These are phyloP conservation scores for Aspergillus sp. DNA, from an alignment of 2,329 filamentous ascomycete species.

Conservation along the genomic window DNA sequence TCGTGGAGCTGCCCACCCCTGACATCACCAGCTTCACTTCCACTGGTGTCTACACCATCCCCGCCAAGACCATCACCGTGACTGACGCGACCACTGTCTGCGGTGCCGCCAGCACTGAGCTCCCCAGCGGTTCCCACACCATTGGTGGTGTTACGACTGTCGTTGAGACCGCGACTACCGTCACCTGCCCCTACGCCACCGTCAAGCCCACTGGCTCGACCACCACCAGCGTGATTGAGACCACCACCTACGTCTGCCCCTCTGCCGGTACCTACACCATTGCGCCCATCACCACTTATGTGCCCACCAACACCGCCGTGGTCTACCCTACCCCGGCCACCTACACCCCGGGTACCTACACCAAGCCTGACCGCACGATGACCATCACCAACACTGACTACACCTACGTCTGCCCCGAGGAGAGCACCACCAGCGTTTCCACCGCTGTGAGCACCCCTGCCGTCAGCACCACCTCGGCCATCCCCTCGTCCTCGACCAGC, in stretches of 20 bases:
- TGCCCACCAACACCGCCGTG: constrained; percentile 45
- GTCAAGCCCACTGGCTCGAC: constrained; percentile 51
- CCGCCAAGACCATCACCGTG: constrained; percentile 63
- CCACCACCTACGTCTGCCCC: constrained; percentile 68
- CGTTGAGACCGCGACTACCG: constrained; percentile 58
- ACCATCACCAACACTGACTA: constrained; percentile 63
- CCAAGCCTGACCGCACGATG: constrained; percentile 57
- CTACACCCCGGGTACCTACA: constrained; percentile 66
- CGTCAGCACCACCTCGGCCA: constrained; percentile 13
- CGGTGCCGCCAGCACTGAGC: constrained; percentile 54
- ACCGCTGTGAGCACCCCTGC: constrained; percentile 15
- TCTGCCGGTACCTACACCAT: constrained; percentile 69
- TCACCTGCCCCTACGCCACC: constrained; percentile 64
- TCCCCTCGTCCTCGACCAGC: constrained; percentile 18
- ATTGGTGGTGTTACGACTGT: constrained; percentile 67
- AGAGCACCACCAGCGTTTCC: constrained; percentile 39
- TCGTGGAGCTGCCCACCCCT: constrained; percentile 39
- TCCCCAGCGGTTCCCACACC: constrained; percentile 61
- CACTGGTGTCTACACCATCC: constrained; percentile 68
- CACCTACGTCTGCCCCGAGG: constrained; percentile 63
- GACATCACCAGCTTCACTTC: constrained; percentile 51
- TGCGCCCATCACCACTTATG: constrained; percentile 58
- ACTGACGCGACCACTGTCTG: constrained; percentile 62
- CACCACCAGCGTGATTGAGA: constrained; percentile 61
- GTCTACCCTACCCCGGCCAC: constrained; percentile 61